Evolutionary conservation across 345 rosid species (phyloP).

Genomic region (Eucalyptus polyanthemos): DNA sequence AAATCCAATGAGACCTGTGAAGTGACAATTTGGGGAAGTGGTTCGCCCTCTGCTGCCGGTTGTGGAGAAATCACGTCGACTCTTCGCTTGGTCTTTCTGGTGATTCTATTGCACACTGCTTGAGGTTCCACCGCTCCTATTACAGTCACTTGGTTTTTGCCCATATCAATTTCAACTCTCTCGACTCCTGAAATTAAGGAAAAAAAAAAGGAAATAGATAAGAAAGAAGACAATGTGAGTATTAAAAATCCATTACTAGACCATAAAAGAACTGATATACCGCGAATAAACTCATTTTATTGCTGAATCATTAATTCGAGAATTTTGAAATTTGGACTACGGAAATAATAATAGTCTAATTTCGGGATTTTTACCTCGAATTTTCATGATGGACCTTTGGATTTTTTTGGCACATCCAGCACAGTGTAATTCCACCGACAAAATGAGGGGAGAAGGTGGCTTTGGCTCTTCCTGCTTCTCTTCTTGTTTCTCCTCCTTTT

Average conservation of each 20-base stretch:
- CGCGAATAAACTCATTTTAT: not conserved
- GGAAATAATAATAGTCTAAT: not conserved
- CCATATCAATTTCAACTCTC: conserved; percentile 56
- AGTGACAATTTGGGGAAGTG: conserved; percentile 57
- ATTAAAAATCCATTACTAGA: not conserved
- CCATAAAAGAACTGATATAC: not conserved
- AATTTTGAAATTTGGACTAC: not conserved
- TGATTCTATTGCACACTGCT: conserved; percentile 58
- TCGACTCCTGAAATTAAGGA: conserved; percentile 44
- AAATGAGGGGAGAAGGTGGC: conserved; percentile 56
- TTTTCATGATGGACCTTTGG: conserved; percentile 54
- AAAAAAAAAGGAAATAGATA: not conserved
- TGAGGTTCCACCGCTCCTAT: conserved; percentile 76
- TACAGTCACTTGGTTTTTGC: conserved; percentile 58
- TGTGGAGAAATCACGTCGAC: conserved; percentile 67
- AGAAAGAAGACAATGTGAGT: not conserved
- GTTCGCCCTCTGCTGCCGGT: conserved; percentile 62
- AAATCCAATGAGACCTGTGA: conserved; percentile 59
- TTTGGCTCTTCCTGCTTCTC: conserved; percentile 19
- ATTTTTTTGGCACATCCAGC: conserved; percentile 86
- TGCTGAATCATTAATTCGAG: not conserved
- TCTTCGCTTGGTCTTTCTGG: conserved; percentile 62
- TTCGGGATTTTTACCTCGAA: conserved; percentile 35
- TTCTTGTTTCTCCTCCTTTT: conserved; percentile 16
- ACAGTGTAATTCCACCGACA: conserved; percentile 80